Evolutionary conservation across 2,329 filamentous ascomycete species (phyloP), one percentile per base, ranked within the genome.

Genomic region (Apiospora malaysiana): DNA sequence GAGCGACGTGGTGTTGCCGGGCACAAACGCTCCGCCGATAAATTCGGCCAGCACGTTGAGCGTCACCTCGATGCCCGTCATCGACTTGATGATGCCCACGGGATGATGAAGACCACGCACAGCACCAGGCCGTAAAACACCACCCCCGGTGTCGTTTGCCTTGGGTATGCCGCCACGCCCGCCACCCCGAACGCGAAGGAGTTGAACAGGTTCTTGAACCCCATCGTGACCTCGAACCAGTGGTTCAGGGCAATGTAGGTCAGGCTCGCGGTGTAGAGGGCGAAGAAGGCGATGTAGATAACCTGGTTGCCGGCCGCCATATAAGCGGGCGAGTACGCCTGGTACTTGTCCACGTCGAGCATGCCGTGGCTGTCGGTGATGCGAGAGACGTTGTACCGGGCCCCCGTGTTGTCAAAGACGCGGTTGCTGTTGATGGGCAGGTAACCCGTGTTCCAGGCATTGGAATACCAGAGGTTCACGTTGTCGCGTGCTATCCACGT

Each of bases 381-480:
- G 4, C 83, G 83, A 14, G 79, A 81, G 16, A 89, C 84, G 37
- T 88, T 84, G 75, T 90, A 90, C 0, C 78, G 66, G 0, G 75
- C 75, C 9, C 85, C 88, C 0, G 84, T 88, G 72, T 90, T 90
- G 78, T 91, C 88, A 71, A 86, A 90, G 0, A 85, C 85, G 63
- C 84, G 82, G 32, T 87, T 85, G 14, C 84, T 84, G 51, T 87
- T 85, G 69, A 90, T 83, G 0, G 89, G 88, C n/a, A 91, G 77
- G 49, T 88, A 90, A 68, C 85, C 83, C 14, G 85, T 86, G 78
- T 88, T 87, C 81, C 86, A 91, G 1, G 86, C 79, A 69, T 89
- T 89, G 63, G 82, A 85, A 77, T 88, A 92, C 81, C 89, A 91
- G 10, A 92, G 76, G 18, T 84, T 77, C 4, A 82, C 77, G 42